These are phyloP conservation scores for Ajuga reptans DNA, from an alignment of 305 asterid genomes.

Conservation along the genomic window DNA sequence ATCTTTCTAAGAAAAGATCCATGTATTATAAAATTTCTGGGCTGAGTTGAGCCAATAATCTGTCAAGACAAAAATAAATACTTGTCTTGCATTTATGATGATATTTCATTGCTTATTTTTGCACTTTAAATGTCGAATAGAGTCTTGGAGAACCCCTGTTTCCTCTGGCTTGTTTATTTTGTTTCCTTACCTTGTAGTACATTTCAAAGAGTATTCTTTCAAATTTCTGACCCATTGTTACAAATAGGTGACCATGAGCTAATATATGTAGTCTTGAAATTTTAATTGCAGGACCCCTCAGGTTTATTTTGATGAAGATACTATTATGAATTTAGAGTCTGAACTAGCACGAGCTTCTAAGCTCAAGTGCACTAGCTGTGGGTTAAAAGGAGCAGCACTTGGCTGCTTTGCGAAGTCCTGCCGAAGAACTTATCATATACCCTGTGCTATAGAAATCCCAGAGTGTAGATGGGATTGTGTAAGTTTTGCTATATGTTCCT, in stretches of 20 bases:
- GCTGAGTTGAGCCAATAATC: background rate
- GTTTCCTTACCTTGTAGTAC: background rate
- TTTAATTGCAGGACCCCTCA: slow-evolving; percentile 63
- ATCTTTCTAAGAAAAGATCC: background rate
- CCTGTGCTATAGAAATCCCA: slow-evolving; percentile 58
- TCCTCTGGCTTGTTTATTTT: background rate
- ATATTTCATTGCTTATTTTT: background rate
- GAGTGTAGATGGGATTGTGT: slow-evolving; percentile 91
- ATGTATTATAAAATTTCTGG: background rate
- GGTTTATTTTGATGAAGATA: slow-evolving; percentile 58
- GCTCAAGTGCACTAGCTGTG: slow-evolving; percentile 84
- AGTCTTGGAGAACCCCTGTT: background rate
- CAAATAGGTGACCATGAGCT: background rate
- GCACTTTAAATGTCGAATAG: background rate
- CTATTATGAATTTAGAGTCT: slow-evolving; percentile 60
- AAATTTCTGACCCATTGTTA: background rate
- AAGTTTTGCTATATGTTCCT: slow-evolving; percentile 24
- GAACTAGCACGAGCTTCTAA: slow-evolving; percentile 79
- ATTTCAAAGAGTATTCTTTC: background rate
- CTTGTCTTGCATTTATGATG: background rate
- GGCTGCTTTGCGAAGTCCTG: slow-evolving; percentile 83
- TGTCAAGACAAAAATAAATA: background rate
- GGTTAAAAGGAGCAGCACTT: slow-evolving; percentile 87
- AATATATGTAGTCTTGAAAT: background rate
- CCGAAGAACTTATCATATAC: slow-evolving; percentile 71